Percentiles rank a stretch among this genome's conserved stretches.
phyloP scores from a whole-genome alignment of 345 rosid species.

The Raphanus sativus region DNA sequence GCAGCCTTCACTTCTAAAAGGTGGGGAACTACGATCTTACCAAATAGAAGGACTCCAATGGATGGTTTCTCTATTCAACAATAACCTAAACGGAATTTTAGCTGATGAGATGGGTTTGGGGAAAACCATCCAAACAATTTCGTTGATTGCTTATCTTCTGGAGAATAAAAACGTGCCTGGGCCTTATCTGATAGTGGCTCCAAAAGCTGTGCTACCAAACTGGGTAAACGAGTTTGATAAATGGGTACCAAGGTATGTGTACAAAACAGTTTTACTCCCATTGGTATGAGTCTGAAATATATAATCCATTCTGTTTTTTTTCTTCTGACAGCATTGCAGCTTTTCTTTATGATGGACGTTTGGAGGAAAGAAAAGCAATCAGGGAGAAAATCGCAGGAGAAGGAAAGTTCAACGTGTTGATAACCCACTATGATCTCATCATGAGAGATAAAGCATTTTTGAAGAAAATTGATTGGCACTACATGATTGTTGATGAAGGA shows the following conservation, averaged over 20 bases:
- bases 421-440: slow-evolving; percentile 96
- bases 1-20: slow-evolving; percentile 89
- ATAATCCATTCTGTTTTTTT: background rate
- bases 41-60: slow-evolving; percentile 99
- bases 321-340: slow-evolving; percentile 71
- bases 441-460: slow-evolving; percentile 95
- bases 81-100: slow-evolving; percentile 95
- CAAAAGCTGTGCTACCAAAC: slow-evolving; percentile 97
- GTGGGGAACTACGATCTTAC: slow-evolving; percentile 91
- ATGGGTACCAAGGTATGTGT: slow-evolving; percentile 80
- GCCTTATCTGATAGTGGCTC: slow-evolving; percentile 98
- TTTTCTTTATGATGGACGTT: slow-evolving; percentile 93
- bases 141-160: slow-evolving; percentile 84
- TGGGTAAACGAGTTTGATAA: slow-evolving; percentile 94
- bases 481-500: slow-evolving; percentile 99
- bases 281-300: background rate
- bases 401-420: slow-evolving; percentile 75
- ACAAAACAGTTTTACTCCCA: background rate
- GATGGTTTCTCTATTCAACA: slow-evolving; percentile 97
- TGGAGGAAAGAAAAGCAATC: slow-evolving; percentile 88
- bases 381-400: slow-evolving; percentile 67
- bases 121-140: slow-evolving; percentile 95
- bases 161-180: slow-evolving; percentile 84
- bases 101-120: slow-evolving; percentile 99
- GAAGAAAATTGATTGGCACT: slow-evolving; percentile 88